These are phyloP conservation scores for Verticillium dahliae DNA, from an alignment of 2,329 filamentous ascomycete genomes.

Conservation along the genomic window DNA sequence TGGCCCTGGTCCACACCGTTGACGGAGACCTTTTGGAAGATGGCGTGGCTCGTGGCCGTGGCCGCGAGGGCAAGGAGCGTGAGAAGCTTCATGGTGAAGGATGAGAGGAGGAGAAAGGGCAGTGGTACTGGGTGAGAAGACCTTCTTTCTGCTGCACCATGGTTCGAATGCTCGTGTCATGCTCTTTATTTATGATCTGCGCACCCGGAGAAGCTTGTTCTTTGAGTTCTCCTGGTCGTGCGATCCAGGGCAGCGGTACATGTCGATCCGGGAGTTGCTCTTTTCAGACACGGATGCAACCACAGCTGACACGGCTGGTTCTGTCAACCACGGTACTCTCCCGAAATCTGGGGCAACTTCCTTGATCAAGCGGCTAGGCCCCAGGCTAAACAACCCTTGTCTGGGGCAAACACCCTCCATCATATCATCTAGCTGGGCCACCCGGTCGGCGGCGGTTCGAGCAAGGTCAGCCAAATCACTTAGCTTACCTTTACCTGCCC, in stretches of 20 bases:
- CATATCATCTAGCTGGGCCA: not conserved
- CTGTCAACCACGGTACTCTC: not conserved
- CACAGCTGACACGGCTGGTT: not conserved
- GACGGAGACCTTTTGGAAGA: slow-evolving; percentile 37
- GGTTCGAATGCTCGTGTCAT: not conserved
- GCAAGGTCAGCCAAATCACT: not conserved
- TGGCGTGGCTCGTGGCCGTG: slow-evolving; percentile 29
- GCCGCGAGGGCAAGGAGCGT: slow-evolving; percentile 14
- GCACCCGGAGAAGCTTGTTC: not conserved
- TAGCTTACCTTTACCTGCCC: not conserved
- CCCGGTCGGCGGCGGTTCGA: not conserved
- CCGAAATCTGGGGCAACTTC: not conserved
- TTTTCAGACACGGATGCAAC: not conserved
- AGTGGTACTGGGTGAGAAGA: not conserved
- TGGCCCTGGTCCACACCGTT: slow-evolving; percentile 42
- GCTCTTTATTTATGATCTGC: not conserved
- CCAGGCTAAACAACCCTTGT: no score
- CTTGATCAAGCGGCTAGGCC: no score
- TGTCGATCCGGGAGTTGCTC: slow-evolving; percentile 2
- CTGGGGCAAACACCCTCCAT: not conserved
- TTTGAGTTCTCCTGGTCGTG: not conserved
- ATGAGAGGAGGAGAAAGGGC: not conserved
- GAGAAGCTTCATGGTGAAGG: slow-evolving; percentile 9
- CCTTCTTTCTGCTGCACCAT: not conserved
- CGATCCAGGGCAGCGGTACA: not conserved